Evolutionary conservation across 495 filamentous ascomycete genomes (phyloP).

Genomic region (Astrothelium macrocarpum): DNA sequence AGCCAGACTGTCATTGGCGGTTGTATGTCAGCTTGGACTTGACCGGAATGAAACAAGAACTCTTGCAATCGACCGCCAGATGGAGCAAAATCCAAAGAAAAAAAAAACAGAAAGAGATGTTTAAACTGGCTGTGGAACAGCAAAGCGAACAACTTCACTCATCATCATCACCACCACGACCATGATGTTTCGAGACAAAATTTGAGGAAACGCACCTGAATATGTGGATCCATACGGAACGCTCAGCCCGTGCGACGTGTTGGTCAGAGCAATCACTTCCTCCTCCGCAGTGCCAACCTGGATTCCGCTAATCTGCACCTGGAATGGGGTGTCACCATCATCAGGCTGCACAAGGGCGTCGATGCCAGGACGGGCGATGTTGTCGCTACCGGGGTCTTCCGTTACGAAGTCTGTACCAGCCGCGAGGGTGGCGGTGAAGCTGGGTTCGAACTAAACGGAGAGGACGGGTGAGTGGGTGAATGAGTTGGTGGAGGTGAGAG

Average conservation of each 20-base stretch:
- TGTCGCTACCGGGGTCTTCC: neutral
- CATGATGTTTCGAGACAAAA: neutral
- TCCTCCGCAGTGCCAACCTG: neutral
- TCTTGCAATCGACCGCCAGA: neutral
- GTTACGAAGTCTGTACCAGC: constrained; percentile 11
- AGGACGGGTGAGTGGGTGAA: neutral
- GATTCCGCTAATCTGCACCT: constrained; percentile 9
- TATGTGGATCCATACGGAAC: constrained; percentile 15
- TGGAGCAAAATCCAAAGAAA: neutral
- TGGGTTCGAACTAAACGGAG: constrained; percentile 7
- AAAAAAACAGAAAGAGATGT: neutral
- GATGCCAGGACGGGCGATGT: neutral
- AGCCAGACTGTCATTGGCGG: constrained; percentile 9
- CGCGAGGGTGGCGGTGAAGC: constrained; percentile 8
- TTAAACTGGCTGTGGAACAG: too few relatives aligned
- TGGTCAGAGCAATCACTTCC: constrained; percentile 5
- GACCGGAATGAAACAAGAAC: neutral
- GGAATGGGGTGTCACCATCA: constrained; percentile 9
- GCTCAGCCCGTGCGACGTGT: neutral
- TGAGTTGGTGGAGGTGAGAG: neutral
- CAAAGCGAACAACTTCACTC: neutral
- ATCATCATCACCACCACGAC: neutral
- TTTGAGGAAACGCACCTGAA: constrained; percentile 1
- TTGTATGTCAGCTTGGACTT: neutral
- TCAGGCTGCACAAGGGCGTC: constrained; percentile 10